Evolutionary conservation across 139 green algal species (phyloP).

Genomic region (Mesostigma viride): DNA sequence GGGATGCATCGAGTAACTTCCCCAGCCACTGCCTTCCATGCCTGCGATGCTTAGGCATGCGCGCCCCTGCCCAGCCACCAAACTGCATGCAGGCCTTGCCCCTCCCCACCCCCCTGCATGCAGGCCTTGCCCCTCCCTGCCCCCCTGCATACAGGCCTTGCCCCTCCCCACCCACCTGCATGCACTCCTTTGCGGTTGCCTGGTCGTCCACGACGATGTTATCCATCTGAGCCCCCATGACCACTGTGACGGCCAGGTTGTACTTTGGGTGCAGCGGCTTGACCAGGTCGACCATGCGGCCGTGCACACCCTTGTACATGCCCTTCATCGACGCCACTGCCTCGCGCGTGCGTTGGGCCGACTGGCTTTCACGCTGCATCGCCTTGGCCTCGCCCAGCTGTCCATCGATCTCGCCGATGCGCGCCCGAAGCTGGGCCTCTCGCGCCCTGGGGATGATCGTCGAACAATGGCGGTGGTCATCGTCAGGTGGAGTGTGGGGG

Average conservation of each 20-base stretch:
- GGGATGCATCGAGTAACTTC: too few relatives aligned
- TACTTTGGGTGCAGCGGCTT: slow-evolving; percentile 61
- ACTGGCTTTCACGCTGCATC: slow-evolving; percentile 50
- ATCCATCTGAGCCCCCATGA: slow-evolving; percentile 77
- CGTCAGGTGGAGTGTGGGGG: too few relatives aligned
- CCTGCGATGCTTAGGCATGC: too few relatives aligned
- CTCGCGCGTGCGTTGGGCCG: slow-evolving; percentile 44
- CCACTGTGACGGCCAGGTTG: slow-evolving; percentile 73
- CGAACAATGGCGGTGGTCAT: too few relatives aligned
- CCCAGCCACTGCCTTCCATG: too few relatives aligned
- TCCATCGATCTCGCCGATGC: slow-evolving; percentile 52
- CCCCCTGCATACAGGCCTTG: too few relatives aligned
- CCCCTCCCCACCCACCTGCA: too few relatives aligned
- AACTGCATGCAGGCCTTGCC: too few relatives aligned
- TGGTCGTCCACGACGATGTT: slow-evolving; percentile 71
- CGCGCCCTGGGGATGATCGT: slow-evolving; percentile 25
- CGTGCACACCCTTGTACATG: slow-evolving; percentile 64
- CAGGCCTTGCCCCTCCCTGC: too few relatives aligned
- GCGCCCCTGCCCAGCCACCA: too few relatives aligned
- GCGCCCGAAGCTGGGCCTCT: slow-evolving; percentile 36
- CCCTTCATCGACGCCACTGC: slow-evolving; percentile 56
- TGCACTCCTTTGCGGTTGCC: slow-evolving; percentile 59
- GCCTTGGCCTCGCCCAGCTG: slow-evolving; percentile 55
- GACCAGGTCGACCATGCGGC: slow-evolving; percentile 67
- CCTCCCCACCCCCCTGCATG: too few relatives aligned